Evolutionary conservation across 257 asterid species (phyloP).

Genomic region (Nyctanthes arbortristis): DNA sequence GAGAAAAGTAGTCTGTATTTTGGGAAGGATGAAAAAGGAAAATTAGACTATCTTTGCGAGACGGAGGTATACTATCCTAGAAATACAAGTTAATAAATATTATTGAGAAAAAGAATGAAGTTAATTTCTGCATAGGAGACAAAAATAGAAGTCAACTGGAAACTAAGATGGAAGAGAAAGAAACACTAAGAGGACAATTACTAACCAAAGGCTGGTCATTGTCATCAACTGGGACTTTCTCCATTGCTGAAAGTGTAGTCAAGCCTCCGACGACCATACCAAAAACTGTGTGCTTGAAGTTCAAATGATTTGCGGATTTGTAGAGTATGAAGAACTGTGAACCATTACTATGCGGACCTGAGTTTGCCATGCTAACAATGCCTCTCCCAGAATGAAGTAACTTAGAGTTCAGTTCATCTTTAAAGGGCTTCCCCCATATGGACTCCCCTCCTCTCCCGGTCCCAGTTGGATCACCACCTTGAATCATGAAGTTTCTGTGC

Average conservation of each 20-base stretch:
- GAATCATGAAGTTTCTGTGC: slow-evolving; percentile 93
- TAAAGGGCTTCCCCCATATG: slow-evolving; percentile 92
- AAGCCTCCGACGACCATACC: slow-evolving; percentile 94
- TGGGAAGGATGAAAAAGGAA: too few relatives aligned
- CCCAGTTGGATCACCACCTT: slow-evolving; percentile 99
- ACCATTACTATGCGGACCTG: slow-evolving; percentile 95
- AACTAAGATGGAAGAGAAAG: background rate
- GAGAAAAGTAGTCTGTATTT: too few relatives aligned
- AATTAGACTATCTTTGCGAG: too few relatives aligned
- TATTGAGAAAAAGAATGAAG: background rate
- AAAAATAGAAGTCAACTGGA: slow-evolving; percentile 10
- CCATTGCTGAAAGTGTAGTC: slow-evolving; percentile 82
- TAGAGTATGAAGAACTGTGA: slow-evolving; percentile 93
- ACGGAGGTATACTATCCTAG: too few relatives aligned
- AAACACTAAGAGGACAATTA: slow-evolving; percentile 16
- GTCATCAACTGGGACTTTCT: slow-evolving; percentile 84
- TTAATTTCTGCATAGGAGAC: background rate
- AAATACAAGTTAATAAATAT: background rate
- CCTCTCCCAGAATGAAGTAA: slow-evolving; percentile 94
- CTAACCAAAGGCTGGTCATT: slow-evolving; percentile 84
- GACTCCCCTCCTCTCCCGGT: slow-evolving; percentile 96
- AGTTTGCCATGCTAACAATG: slow-evolving; percentile 98
- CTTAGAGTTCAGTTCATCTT: slow-evolving; percentile 94
- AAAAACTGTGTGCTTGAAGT: slow-evolving; percentile 88
- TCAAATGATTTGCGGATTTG: slow-evolving; percentile 95